Base-by-base conservation (phyloP, 2,329 filamentous ascomycete genomes). In the Nothophaeocryptopus gaeumannii region DNA sequence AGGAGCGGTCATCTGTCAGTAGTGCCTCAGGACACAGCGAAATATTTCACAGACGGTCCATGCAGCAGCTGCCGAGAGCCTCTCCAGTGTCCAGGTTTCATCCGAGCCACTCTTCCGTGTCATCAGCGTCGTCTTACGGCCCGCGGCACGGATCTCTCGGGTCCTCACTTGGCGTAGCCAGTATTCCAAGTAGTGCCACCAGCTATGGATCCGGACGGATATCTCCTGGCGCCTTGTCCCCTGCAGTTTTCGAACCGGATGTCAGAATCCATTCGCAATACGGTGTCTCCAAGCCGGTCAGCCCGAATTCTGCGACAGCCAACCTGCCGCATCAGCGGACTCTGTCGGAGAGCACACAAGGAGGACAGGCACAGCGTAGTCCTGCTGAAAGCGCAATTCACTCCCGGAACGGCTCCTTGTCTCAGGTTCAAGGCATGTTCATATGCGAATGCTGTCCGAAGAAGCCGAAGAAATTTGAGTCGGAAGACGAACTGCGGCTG, bases 401-500 rank as follows among this genome's bases (percentile, higher is more conserved):
- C 37, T 73, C 73, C 2, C 75, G 78, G 44, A 74, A 75, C 41
- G 73, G 71, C 51, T 77, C 74, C 45, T 65, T 74, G 35, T 72
- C 74, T 11, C 80, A 81, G 48, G 70, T 82, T 39, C 75, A 78
- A 41, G 81, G 81, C 14, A 67, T 80, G 30, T 84, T 78, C 62
- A 84, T 96, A 72, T 97, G 91, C 72, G 89, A 96, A 64, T 97
- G 92, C 69, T 97, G 91, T 71, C 91, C 90, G 0, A 96, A 96
- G 72, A 96, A 96, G 72, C 91, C 91, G 1, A 96, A 95, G 71
- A 95, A 95, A 65, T 96, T 96, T 63, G 89, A 95, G 60, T 88
- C 83, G 4, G 78, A 83, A 55, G 86, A 92, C 56, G 89, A 96
- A 59, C 75, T 97, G 48, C 83, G 83, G 57, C 76, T 85, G 38